A percentile compares a stretch with the other conserved stretches of the same genome.
phyloP scores from a whole-genome alignment of 1,284 basidiomycete species.

The Microbotryum saponariae region DNA sequence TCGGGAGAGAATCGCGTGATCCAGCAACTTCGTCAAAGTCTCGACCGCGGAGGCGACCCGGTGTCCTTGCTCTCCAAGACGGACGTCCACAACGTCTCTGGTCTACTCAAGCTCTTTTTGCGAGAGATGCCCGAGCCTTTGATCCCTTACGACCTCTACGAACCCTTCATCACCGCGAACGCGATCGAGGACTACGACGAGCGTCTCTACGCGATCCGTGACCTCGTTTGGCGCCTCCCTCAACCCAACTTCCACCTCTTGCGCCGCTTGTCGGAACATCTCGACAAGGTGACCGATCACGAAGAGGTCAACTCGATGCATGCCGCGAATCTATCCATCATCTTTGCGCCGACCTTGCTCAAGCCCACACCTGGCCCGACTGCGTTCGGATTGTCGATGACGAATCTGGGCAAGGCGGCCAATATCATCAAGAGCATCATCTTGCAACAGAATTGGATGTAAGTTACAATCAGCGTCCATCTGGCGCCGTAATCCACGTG shows the following conservation, averaged over 20 bases:
- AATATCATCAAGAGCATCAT: constrained; percentile 68
- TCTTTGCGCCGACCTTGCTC: constrained; percentile 66
- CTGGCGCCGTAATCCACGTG: too few relatives aligned
- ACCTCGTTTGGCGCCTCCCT: constrained; percentile 60
- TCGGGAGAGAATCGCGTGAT: constrained; percentile 67
- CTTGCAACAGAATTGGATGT: constrained; percentile 46
- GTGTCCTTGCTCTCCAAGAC: constrained; percentile 42
- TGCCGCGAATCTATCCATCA: constrained; percentile 67
- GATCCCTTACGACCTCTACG: constrained; percentile 61
- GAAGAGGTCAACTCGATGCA: constrained; percentile 81
- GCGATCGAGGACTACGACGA: constrained; percentile 60
- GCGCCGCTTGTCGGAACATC: constrained; percentile 64
- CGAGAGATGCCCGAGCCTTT: constrained; percentile 66
- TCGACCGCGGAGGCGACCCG: constrained; percentile 55
- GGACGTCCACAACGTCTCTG: constrained; percentile 71
- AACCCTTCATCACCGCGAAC: constrained; percentile 58
- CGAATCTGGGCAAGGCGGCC: constrained; percentile 66
- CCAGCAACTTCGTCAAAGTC: constrained; percentile 57
- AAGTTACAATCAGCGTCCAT: background rate
- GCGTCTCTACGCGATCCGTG: constrained; percentile 56
- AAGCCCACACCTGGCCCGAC: constrained; percentile 51
- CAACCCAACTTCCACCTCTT: constrained; percentile 63
- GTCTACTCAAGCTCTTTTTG: constrained; percentile 74
- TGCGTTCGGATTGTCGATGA: constrained; percentile 64
- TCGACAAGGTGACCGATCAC: constrained; percentile 73